Base-by-base conservation (phyloP, 2,329 filamentous ascomycete species). In the Lecanosticta acicola region DNA sequence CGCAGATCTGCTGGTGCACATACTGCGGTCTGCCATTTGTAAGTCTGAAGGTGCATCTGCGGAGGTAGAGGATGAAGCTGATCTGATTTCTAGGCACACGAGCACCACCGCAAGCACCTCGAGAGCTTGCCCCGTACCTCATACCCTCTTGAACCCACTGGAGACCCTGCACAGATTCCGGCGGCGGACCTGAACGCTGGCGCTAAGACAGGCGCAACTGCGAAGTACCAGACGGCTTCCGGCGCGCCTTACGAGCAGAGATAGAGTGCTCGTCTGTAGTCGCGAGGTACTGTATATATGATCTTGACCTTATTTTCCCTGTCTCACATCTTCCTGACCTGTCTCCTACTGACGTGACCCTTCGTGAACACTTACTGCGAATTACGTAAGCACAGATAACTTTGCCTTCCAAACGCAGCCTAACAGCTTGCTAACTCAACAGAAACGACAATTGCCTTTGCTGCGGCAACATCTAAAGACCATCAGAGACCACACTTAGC, bases 1-100 rank as follows among this genome's bases (percentile, higher is more conserved):
- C 93, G 35, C 83, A 97, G 75, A 95, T 98, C 61, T 80, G 81
- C 69, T 75, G 76, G 66, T 98, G 93, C 76, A 84, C 79, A 63
- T 98, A 98, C 75, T 98, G 93, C 67, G 93, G 93, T 43, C 68
- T 93, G 57, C 93, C 93, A 59, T 98, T 83, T 67, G 93, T 97
- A 78, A 66, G 90, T 73, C 11, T 16, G 7, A 21, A n/a, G 35
- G 5, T 11, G 17, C 17, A 5, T 5, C 16, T 19, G 4, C 17
- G 13, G 20, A 39, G n/a, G 17, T 5, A n/a, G 35, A 14, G 10
- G 39, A 37, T 13, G 11, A 13, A n/a, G 32, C 13, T 45, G 16
- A 38, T 20, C 11, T 20, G 10, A 1, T 55, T 43, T 32, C 33
- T 51, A 97, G 91, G 91, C 91, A 53, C 81, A 96, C 66, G 88